Conservation (phyloP, 352 stramenopile genomes). For the Phytophthora boehmeriae region DNA sequence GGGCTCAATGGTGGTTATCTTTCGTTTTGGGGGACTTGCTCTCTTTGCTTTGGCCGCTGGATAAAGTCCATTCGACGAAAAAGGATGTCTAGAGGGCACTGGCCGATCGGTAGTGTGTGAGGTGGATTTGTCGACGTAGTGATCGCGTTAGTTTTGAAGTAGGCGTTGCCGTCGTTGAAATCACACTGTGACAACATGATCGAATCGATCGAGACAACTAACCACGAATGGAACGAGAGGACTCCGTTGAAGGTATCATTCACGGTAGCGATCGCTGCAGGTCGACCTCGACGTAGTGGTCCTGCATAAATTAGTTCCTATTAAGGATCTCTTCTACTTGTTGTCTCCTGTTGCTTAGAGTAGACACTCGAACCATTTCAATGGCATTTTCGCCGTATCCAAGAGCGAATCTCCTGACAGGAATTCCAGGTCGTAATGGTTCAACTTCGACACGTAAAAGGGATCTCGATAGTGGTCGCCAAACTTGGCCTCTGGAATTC, state of each 20-base stretch:
- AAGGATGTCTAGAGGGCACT: not conserved
- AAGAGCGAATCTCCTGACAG: constrained; percentile 33
- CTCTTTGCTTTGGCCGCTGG: not conserved
- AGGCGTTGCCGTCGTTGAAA: not conserved
- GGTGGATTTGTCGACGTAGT: not conserved
- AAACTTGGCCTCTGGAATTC: too few relatives aligned
- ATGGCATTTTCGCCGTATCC: constrained; percentile 33
- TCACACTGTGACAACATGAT: not conserved
- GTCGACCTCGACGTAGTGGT: too few relatives aligned
- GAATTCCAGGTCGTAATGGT: constrained; percentile 46
- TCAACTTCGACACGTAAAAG: too few relatives aligned
- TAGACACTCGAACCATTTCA: constrained; percentile 51
- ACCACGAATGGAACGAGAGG: not conserved
- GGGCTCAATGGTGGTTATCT: not conserved
- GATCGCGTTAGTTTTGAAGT: not conserved
- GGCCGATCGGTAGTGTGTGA: not conserved
- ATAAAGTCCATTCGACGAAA: not conserved
- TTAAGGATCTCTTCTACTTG: too few relatives aligned
- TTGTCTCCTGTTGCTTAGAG: too few relatives aligned
- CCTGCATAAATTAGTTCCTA: too few relatives aligned
- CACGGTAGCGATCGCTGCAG: constrained; percentile 4
- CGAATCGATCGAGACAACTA: not conserved
- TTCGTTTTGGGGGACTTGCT: not conserved
- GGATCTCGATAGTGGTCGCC: too few relatives aligned
- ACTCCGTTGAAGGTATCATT: not conserved